Base-by-base conservation (phyloP, 2,329 filamentous ascomycete species). In the Leptographium flavum region DNA sequence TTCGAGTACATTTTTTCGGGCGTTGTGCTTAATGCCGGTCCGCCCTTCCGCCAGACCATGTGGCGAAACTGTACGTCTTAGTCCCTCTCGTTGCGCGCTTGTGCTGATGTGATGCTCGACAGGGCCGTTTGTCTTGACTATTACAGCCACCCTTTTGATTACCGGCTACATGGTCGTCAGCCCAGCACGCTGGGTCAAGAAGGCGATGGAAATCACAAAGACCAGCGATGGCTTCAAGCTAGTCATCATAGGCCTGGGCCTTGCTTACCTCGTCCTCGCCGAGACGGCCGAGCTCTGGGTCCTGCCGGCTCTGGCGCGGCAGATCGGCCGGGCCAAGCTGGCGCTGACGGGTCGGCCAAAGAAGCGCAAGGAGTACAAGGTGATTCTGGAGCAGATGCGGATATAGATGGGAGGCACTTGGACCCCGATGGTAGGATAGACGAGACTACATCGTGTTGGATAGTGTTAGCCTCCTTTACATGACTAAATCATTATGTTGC, bases 1-100 rank as follows among this genome's bases (percentile, higher is more conserved):
- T 96, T 88, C 57, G 88, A 96, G 60, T 98, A 98, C 61, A 93
- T 94, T 32, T 71, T 95, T 21, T 84, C 87, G 0, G 92, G 86
- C 4, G 73, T 96, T 33, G 83, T 96, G 1, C 71, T 98, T 27
- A 94, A 83, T 54, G 86, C 92, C n/a, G 93, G 92, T 1, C 79
- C 76, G 30, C 92, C 92, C 1, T 98, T 94, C 65, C 74, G 92
- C 45, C 83, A 92, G 55, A 74, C 76, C 15, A 86, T 87, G 67
- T 68, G 68, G 17, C 73, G 82, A 48, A 98, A 98, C 58, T 76
- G 84, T 87, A 61, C 64, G 81, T 67, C 22, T 46, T 23, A 52
- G 45, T 14, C 38, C 35, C 19, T 19, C 17, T 19, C 4, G 23
- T 47, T 53, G 45, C 14, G 36, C 21, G 23, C 19, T 4, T 22